Evolutionary conservation across 129 eudicot species (phyloP).

Genomic region (Gnaphalium uliginosum): DNA sequence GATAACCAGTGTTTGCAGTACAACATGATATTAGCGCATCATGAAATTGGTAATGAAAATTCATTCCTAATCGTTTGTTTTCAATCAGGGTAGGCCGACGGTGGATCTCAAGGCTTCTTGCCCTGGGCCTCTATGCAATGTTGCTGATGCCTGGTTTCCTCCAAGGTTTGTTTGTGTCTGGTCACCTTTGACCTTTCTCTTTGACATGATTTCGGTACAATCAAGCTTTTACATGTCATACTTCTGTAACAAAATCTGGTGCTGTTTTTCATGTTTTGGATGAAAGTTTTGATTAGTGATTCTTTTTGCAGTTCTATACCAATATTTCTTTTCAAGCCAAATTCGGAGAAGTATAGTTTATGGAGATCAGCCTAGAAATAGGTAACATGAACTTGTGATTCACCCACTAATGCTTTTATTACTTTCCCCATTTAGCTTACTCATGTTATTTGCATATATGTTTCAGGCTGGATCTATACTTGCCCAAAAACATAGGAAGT

Average conservation of each 20-base stretch:
- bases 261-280: constrained; percentile 17
- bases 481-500: constrained; percentile 62
- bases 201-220: neutral
- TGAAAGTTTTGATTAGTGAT: constrained; percentile 17
- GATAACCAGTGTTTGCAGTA: neutral
- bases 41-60: neutral
- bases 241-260: constrained; percentile 3
- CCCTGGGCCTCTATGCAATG: constrained; percentile 80
- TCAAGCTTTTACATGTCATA: constrained; percentile 6
- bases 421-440: neutral
- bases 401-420: neutral
- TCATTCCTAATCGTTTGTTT: constrained; percentile 31
- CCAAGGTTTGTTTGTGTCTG: constrained; percentile 51
- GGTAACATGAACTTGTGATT: constrained; percentile 38
- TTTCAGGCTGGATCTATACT: constrained; percentile 84
- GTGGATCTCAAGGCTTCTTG: constrained; percentile 80
- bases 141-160: constrained; percentile 93
- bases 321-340: constrained; percentile 68
- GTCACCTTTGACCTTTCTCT: neutral
- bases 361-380: constrained; percentile 93
- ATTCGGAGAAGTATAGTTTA: constrained; percentile 81
- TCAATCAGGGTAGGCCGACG: constrained; percentile 96
- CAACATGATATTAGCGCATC: neutral
- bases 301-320: constrained; percentile 63
- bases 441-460: constrained; percentile 5